These are phyloP conservation scores for Didymella lethalis DNA, from an alignment of 2,329 filamentous ascomycete genomes.

Conservation along the genomic window DNA sequence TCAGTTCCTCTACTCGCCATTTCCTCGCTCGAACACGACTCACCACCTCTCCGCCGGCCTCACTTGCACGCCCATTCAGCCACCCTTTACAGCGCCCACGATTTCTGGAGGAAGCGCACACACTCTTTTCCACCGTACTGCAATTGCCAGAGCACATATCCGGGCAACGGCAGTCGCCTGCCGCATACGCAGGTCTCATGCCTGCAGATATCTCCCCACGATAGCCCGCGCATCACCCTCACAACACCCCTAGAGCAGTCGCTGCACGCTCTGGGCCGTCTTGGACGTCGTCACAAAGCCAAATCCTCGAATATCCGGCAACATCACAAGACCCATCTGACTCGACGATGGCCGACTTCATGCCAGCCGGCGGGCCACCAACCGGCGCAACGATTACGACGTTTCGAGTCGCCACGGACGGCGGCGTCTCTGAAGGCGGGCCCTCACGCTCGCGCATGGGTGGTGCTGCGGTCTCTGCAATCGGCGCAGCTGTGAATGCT, in stretches of 20 bases:
- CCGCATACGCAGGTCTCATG: slow-evolving; percentile 40
- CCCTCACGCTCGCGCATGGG: slow-evolving; percentile 43
- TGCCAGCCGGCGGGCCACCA: slow-evolving; percentile 42
- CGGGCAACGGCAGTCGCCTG: slow-evolving; percentile 32
- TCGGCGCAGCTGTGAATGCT: slow-evolving; percentile 53
- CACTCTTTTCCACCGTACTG: slow-evolving; percentile 5
- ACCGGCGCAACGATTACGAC: slow-evolving; percentile 48
- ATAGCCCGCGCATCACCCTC: slow-evolving; percentile 39
- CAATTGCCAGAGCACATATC: slow-evolving; percentile 17
- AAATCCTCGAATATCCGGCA: slow-evolving; percentile 10
- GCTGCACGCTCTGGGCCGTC: slow-evolving; percentile 1
- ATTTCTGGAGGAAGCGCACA: not conserved
- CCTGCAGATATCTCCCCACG: slow-evolving; percentile 41
- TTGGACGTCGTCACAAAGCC: slow-evolving; percentile 21
- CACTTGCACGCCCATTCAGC: slow-evolving; percentile 17
- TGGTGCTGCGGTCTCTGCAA: slow-evolving; percentile 32
- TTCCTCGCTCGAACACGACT: slow-evolving; percentile 15
- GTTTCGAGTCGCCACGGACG: slow-evolving; percentile 49
- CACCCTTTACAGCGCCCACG: slow-evolving; percentile 1
- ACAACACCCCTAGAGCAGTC: slow-evolving; percentile 16
- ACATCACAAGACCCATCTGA: slow-evolving; percentile 36
- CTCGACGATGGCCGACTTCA: slow-evolving; percentile 49
- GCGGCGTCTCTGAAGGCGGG: slow-evolving; percentile 31
- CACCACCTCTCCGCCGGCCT: slow-evolving; percentile 7
- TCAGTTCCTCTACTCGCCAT: slow-evolving; percentile 14